A percentile compares a stretch with the other conserved stretches of the same genome.
Evolutionary conservation across 2,329 filamentous ascomycete species (phyloP).

Genomic region (Aureobasidium sp.): DNA sequence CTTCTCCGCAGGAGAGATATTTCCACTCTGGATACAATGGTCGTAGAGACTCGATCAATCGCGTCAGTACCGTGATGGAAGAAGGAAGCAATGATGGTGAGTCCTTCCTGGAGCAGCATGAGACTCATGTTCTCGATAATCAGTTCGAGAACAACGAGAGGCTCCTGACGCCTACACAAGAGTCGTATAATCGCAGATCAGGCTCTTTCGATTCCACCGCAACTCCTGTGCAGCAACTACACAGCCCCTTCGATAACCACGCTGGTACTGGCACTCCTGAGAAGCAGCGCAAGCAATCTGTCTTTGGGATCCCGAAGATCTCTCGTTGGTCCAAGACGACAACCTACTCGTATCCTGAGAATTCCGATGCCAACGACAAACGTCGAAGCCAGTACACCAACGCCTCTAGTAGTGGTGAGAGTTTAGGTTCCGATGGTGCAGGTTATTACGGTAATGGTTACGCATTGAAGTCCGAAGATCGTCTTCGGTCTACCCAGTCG

Average conservation of each 20-base stretch:
- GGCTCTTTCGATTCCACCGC: slow-evolving; percentile 29
- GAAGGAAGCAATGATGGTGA: slow-evolving; percentile 59
- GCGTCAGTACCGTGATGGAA: slow-evolving; percentile 85
- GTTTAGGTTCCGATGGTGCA: neutral
- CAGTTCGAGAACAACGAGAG: slow-evolving; percentile 55
- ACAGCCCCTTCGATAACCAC: neutral
- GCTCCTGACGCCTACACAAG: slow-evolving; percentile 55
- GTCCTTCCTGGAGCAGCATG: slow-evolving; percentile 44
- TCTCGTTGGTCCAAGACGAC: slow-evolving; percentile 98
- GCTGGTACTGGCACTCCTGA: slow-evolving; percentile 50
- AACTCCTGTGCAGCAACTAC: slow-evolving; percentile 49
- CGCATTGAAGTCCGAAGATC: slow-evolving; percentile 54
- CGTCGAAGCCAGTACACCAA: slow-evolving; percentile 53
- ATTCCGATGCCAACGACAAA: slow-evolving; percentile 59
- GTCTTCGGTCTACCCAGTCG: slow-evolving; percentile 36
- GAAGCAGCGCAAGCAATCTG: slow-evolving; percentile 75
- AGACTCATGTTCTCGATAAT: slow-evolving; percentile 40
- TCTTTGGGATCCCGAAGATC: slow-evolving; percentile 72
- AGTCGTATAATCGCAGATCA: slow-evolving; percentile 31
- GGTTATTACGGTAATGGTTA: slow-evolving; percentile 47
- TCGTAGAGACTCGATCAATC: slow-evolving; percentile 59
- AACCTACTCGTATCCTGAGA: slow-evolving; percentile 74
- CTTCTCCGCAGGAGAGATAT: slow-evolving; percentile 27
- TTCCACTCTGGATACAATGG: slow-evolving; percentile 47
- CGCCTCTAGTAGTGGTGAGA: slow-evolving; percentile 50